Percentiles rank a stretch among this genome's conserved stretches.
Evolutionary conservation across 1,139 yeast genomes (phyloP).

Genomic region (Pichia sp.): DNA sequence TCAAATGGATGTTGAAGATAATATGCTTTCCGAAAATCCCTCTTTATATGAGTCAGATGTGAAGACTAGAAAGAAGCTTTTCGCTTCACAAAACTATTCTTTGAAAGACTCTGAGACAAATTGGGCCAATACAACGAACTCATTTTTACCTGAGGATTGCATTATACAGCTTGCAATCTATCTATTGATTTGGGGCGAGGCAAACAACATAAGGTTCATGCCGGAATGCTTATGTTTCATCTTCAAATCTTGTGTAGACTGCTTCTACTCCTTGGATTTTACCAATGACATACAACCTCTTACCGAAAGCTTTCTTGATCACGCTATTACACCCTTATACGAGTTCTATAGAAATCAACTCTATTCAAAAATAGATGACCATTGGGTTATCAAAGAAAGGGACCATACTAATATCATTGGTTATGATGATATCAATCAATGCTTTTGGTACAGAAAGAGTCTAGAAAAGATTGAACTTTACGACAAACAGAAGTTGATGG

Average conservation of each 20-base stretch:
- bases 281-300: constrained; percentile 29
- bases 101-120: constrained; percentile 40
- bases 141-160: constrained; percentile 42
- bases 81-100: constrained; percentile 16
- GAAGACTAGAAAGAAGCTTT: constrained; percentile 31
- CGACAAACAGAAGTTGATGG: constrained; percentile 38
- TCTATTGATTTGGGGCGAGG: constrained; percentile 84
- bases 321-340: constrained; percentile 73
- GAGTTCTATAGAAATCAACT: constrained; percentile 55
- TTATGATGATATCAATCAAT: constrained; percentile 61
- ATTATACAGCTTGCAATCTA: constrained; percentile 65
- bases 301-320: constrained; percentile 49
- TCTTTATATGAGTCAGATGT: constrained; percentile 18
- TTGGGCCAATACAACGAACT: constrained; percentile 46
- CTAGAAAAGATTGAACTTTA: constrained; percentile 41
- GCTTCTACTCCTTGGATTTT: constrained; percentile 41
- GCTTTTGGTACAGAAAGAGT: constrained; percentile 54
- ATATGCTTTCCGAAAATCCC: constrained; percentile 36
- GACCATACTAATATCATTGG: constrained; percentile 55
- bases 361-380: constrained; percentile 35
- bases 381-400: constrained; percentile 41
- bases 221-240: constrained; percentile 84
- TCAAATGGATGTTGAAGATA: constrained; percentile 60
- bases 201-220: constrained; percentile 74
- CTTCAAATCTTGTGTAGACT: constrained; percentile 72